A percentile compares a stretch with the other conserved stretches of the same genome.
phyloP scores from a whole-genome alignment of 257 asterid genomes.

The Avicennia marina region DNA sequence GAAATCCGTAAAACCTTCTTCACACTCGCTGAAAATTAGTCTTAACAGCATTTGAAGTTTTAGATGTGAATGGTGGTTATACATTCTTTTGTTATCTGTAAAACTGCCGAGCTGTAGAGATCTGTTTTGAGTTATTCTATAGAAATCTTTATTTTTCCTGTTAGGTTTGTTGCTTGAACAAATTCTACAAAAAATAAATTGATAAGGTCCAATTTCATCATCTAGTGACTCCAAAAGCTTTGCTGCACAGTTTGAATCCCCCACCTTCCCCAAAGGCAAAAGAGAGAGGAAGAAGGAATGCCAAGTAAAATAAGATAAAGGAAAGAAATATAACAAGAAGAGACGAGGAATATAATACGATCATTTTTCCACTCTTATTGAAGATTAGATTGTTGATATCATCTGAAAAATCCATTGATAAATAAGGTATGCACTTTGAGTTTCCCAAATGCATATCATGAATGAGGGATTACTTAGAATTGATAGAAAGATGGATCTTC shows the following conservation, averaged over 20 bases:
- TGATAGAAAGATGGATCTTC: neutral
- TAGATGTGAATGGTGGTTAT: neutral
- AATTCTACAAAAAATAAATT: neutral
- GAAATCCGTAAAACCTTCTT: neutral
- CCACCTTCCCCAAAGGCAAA: too few species aligned
- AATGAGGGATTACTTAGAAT: neutral
- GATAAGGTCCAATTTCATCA: neutral
- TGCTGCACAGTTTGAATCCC: neutral
- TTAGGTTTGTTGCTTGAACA: neutral
- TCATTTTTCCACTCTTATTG: neutral
- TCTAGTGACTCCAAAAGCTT: neutral
- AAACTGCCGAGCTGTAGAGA: neutral
- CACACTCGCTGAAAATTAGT: neutral
- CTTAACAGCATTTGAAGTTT: neutral
- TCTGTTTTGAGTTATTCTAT: slow-evolving; percentile 9
- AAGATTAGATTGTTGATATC: neutral
- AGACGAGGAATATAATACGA: neutral
- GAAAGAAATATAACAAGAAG: neutral
- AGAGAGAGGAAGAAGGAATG: too few species aligned
- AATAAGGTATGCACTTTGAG: neutral
- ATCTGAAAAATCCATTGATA: neutral
- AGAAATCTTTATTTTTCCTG: neutral
- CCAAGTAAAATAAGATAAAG: neutral
- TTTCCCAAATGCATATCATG: neutral
- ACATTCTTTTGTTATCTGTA: slow-evolving; percentile 4